phyloP scores from a whole-genome alignment of 129 eudicot species.

The Tagetes erecta region DNA sequence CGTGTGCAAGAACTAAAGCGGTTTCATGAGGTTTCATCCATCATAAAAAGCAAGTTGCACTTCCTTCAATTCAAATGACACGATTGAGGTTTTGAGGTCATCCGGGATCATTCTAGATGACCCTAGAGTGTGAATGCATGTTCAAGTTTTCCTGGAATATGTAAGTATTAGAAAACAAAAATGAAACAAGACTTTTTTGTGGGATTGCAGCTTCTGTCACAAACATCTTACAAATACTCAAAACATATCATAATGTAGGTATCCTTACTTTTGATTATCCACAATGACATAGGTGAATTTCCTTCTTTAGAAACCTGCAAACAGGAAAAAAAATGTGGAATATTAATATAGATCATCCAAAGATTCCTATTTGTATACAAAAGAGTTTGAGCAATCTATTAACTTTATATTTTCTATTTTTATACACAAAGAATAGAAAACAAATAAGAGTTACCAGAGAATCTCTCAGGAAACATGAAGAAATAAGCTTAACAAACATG shows the following conservation, averaged over 20 bases:
- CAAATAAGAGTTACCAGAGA: not conserved
- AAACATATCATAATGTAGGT: slow-evolving; percentile 18
- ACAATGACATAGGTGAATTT: slow-evolving; percentile 85
- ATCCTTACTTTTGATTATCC: slow-evolving; percentile 78
- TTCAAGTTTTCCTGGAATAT: slow-evolving; percentile 82
- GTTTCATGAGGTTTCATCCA: slow-evolving; percentile 66
- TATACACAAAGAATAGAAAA: not conserved
- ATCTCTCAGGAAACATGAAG: not conserved
- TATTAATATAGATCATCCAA: slow-evolving; percentile 1
- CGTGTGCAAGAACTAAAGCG: slow-evolving; percentile 67
- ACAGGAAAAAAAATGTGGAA: slow-evolving; percentile 2
- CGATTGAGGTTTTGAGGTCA: slow-evolving; percentile 60
- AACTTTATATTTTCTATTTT: too few species aligned
- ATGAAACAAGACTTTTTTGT: not conserved
- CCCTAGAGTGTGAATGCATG: slow-evolving; percentile 92
- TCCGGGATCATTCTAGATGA: slow-evolving; percentile 73
- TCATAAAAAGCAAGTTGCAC: slow-evolving; percentile 73
- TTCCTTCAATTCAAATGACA: slow-evolving; percentile 62
- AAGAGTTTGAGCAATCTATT: not conserved
- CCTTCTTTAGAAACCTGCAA: slow-evolving; percentile 89
- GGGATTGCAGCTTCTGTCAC: slow-evolving; percentile 11
- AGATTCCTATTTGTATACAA: slow-evolving; percentile 10
- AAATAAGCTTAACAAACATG: not conserved
- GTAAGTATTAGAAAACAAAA: not conserved
- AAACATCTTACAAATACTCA: slow-evolving; percentile 13